Evolutionary conservation across 2,329 filamentous ascomycete genomes (phyloP).

Genomic region (Cordyceps cateniannulata): DNA sequence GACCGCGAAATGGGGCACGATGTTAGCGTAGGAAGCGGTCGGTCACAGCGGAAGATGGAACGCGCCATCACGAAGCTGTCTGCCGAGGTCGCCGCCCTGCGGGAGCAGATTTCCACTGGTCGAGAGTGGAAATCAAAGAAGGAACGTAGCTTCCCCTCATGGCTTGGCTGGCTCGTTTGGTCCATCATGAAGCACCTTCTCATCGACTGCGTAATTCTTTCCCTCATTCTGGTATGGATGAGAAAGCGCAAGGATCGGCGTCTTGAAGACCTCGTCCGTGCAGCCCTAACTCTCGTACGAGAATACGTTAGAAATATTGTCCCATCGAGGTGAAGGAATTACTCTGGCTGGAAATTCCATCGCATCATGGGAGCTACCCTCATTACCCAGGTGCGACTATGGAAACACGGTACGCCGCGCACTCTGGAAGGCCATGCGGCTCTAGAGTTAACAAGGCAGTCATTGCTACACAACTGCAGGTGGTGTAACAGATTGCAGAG

Average conservation of each 20-base stretch:
- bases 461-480: neutral
- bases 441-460: neutral
- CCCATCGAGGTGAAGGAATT: constrained; percentile 43
- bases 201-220: constrained; percentile 62
- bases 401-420: too few species aligned
- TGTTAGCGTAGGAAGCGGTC: constrained; percentile 32
- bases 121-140: constrained; percentile 63
- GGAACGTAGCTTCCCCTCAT: constrained; percentile 58
- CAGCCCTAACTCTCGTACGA: constrained; percentile 48
- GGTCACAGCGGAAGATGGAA: constrained; percentile 80
- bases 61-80: constrained; percentile 82
- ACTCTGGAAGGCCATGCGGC: neutral
- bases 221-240: constrained; percentile 65
- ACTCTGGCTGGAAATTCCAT: neutral
- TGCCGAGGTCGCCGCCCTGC: constrained; percentile 82
- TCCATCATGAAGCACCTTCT: constrained; percentile 64
- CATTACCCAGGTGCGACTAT: too few species aligned
- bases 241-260: constrained; percentile 62
- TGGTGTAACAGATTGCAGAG: neutral
- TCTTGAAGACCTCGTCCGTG: constrained; percentile 67
- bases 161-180: constrained; percentile 67
- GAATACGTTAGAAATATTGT: constrained; percentile 55
- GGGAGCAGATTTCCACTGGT: constrained; percentile 80
- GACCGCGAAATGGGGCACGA: constrained; percentile 36
- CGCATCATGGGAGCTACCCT: neutral